phyloP scores from a whole-genome alignment of 2,329 filamentous ascomycete genomes.

The Ophiocordyceps sinensis region DNA sequence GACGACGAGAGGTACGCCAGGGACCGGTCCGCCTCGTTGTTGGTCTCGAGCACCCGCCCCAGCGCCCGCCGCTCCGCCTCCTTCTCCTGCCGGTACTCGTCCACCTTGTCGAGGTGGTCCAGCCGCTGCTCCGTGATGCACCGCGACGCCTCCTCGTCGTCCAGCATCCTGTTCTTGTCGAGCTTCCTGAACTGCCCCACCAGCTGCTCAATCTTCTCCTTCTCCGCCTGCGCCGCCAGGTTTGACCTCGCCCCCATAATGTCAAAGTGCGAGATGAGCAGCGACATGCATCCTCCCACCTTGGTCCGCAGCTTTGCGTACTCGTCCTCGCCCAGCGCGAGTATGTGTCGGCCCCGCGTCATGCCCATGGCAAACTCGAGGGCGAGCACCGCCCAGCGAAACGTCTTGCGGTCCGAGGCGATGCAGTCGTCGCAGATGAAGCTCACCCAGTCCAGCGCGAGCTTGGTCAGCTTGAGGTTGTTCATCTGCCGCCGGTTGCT shows the following conservation, averaged over 20 bases:
- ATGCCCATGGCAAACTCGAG: conserved; percentile 96
- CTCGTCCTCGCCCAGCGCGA: conserved; percentile 80
- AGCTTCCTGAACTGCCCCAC: conserved; percentile 62
- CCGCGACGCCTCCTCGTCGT: conserved; percentile 73
- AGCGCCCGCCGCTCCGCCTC: conserved; percentile 77
- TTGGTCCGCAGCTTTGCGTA: conserved; percentile 72
- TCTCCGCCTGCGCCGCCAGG: conserved; percentile 85
- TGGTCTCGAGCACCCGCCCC: conserved; percentile 82
- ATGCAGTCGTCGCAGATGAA: conserved; percentile 97
- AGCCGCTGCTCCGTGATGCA: conserved; percentile 65
- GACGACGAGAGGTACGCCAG: conserved; percentile 88
- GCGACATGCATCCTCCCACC: conserved; percentile 92
- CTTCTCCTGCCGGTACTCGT: conserved; percentile 62
- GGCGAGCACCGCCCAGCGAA: conserved; percentile 91
- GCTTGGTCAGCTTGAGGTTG: conserved; percentile 83
- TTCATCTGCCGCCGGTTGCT: conserved; percentile 93
- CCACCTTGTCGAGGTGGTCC: conserved; percentile 58
- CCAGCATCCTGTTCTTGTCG: conserved; percentile 57
- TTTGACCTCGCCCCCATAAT: conserved; percentile 96
- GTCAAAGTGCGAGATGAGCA: conserved; percentile 95
- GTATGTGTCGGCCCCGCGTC: conserved; percentile 82
- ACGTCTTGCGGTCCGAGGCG: conserved; percentile 86
- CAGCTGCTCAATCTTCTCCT: conserved; percentile 70
- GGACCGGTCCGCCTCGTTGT: conserved; percentile 89
- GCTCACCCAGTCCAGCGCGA: conserved; percentile 92